Percentiles rank a stretch among this genome's conserved stretches.
phyloP scores from a whole-genome alignment of 2,329 filamentous ascomycete species.

The Metarhizium guizhouense region DNA sequence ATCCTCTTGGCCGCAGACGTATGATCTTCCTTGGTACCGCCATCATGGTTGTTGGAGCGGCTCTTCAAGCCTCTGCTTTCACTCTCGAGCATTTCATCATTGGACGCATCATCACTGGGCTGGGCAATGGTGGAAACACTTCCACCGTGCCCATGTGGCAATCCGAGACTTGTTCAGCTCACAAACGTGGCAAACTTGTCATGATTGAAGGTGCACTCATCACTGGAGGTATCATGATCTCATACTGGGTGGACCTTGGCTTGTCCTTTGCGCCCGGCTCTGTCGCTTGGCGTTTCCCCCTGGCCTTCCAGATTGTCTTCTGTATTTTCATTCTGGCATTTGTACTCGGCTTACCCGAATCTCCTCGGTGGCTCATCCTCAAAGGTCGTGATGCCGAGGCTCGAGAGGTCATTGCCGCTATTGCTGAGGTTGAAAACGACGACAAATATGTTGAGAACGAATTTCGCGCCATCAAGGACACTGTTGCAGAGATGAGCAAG shows the following conservation, averaged over 20 bases:
- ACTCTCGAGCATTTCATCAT: conserved; percentile 46
- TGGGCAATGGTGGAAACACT: conserved; percentile 48
- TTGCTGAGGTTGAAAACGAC: conserved; percentile 45
- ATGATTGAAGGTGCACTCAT: conserved; percentile 53
- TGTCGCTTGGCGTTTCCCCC: conserved; percentile 48
- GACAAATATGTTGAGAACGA: conserved; percentile 51
- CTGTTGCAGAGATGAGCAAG: conserved; percentile 60
- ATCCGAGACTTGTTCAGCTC: conserved; percentile 46
- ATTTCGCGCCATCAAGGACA: conserved; percentile 52
- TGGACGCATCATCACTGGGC: conserved; percentile 49
- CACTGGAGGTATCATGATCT: conserved; percentile 46
- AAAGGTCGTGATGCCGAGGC: conserved; percentile 39
- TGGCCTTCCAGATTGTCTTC: conserved; percentile 47
- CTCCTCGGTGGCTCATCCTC: conserved; percentile 38
- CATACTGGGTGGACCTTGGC: conserved; percentile 53
- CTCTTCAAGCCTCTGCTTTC: conserved; percentile 49
- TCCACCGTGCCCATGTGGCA: conserved; percentile 53
- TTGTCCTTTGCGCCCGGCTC: conserved; percentile 38
- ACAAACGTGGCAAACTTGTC: conserved; percentile 51
- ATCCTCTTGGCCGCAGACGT: conserved; percentile 48
- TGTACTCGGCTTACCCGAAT: conserved; percentile 45
- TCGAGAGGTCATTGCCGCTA: conserved; percentile 35
- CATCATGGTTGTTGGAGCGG: conserved; percentile 49
- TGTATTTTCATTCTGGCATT: conserved; percentile 46
- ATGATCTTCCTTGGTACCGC: conserved; percentile 51